Evolutionary conservation across 73 alveolate species (phyloP), one percentile per base, ranked within the genome.

Genomic region (Uronychia setigera): DNA sequence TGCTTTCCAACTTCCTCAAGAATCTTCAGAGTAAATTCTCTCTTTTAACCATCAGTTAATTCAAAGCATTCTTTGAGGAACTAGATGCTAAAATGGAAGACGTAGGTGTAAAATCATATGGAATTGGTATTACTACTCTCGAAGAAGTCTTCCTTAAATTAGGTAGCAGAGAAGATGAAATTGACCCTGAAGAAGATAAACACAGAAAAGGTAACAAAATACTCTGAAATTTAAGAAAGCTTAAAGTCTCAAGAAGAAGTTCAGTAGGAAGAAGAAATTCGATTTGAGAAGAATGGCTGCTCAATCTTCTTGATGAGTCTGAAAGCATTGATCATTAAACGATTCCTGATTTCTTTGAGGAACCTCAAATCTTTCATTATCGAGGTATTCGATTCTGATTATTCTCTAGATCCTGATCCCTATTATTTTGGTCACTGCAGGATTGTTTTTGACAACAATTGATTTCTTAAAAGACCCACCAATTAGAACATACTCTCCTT

Each of bases 91-190:
- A 93, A 76, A 86, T 57, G 82, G 93, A 84, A 57, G 91, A 79
- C 26, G 82, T 93, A 74, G 95, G 96, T 1, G 92, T 97, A 1
- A 97, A 96, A 29, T 76, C 96, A 28, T 90, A 94, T 33, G 93
- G 91, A 30, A 81, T 93, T 1, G 90, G 94, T 25, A 93, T 97
- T 89, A 95, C 98, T n/a, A 96, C 99, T 31, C 89, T 97, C 58
- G 99, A 97, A 94, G 99, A 97, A 80, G 99, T 97, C 0, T 97
- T 96, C 86, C 82, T 97, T 5, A 97, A 94, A 81, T 95, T 96
- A n/a, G 96, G 95, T 57, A 87, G 87, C 59, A 93, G 92, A 30
- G 95, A 86, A 0, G 85, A 79, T 29, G 88, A 80, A 67, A 84
- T 67, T 31, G 91, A 57, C 19, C 89, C 35, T 0, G 57, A 58